Evolutionary conservation across 2,329 filamentous ascomycete genomes (phyloP), one percentile per base, ranked within the genome.

Genomic region (Helminthosporium solani): DNA sequence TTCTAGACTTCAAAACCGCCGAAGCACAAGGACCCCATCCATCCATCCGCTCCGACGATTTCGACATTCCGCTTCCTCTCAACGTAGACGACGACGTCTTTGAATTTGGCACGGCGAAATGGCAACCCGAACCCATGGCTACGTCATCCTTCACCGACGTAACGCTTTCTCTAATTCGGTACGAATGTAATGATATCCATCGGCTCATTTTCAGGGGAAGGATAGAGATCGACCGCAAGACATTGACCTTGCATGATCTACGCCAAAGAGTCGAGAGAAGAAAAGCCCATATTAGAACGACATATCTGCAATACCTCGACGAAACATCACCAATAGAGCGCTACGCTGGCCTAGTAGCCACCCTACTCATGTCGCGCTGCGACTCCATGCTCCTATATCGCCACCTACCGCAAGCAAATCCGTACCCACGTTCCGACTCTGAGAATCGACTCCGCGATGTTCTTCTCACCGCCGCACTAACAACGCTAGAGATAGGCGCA

Each of bases 301-400:
- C 63, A 35, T 69, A 70, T 44, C 52, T 70, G 3, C 61, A 60
- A 30, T 61, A 59, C 23, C 61, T 70, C 7, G 67, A 70, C 20
- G 60, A 64, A 11, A 55, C 54, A 3, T 50, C 63, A 0, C 66
- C 67, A 1, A 63, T 69, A 7, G 64, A 70, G 47, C 62, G 67
- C 7, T 70, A 69, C 23, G 67, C 66, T n/a, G 66, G 67, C 11
- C 59, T 70, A 2, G 66, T 70, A 15, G 66, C 64, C 1, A 70
- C 64, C 0, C 55, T 69, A 1, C 55, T 70, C n/a, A 67, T 69
- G 61, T 53, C 67, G 2, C 66, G 67, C 44, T 70, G 67, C 55
- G 67, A 70, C 54, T 68, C 65, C 1, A 70, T 69, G 67, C 62
- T 70, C 1, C 61, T 70, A 18, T 70, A 69, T 50, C 67, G 67